These are phyloP conservation scores for Diaporthe ampelina DNA, from an alignment of 2,329 filamentous ascomycete genomes.

Conservation along the genomic window DNA sequence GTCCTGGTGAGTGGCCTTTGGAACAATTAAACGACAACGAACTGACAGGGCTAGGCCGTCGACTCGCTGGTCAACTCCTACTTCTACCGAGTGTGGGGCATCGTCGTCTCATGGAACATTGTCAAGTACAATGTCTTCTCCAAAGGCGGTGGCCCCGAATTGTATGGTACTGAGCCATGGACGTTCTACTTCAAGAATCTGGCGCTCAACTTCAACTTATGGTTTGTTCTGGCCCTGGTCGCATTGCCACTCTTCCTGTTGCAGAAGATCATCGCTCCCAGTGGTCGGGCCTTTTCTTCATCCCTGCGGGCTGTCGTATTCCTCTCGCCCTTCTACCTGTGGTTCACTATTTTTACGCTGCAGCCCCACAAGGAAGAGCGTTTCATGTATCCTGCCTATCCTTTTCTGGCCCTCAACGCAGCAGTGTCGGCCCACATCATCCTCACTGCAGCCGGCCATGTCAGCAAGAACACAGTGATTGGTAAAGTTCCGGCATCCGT, in stretches of 20 bases:
- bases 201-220: slow-evolving; percentile 93
- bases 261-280: slow-evolving; percentile 76
- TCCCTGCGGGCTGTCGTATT: slow-evolving; percentile 84
- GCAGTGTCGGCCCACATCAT: slow-evolving; percentile 87
- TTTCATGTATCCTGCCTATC: slow-evolving; percentile 98
- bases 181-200: slow-evolving; percentile 96
- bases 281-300: slow-evolving; percentile 74
- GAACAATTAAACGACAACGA: slow-evolving; percentile 44
- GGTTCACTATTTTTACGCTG: slow-evolving; percentile 89
- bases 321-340: slow-evolving; percentile 90
- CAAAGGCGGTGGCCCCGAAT: slow-evolving; percentile 83
- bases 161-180: slow-evolving; percentile 98
- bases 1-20: slow-evolving; percentile 72
- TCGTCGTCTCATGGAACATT: slow-evolving; percentile 88
- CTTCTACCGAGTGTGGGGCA: slow-evolving; percentile 83
- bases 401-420: slow-evolving; percentile 89
- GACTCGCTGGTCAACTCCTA: slow-evolving; percentile 83
- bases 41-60: slow-evolving; percentile 63
- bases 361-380: slow-evolving; percentile 98
- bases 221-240: slow-evolving; percentile 85
- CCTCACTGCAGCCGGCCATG: slow-evolving; percentile 80
- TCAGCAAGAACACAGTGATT: slow-evolving; percentile 74
- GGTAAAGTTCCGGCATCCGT: slow-evolving; percentile 81
- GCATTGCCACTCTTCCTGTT: slow-evolving; percentile 82
- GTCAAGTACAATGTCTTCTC: slow-evolving; percentile 96